phyloP scores from a whole-genome alignment of 176 grass and related monocot genomes.

The Ensete glaucum region DNA sequence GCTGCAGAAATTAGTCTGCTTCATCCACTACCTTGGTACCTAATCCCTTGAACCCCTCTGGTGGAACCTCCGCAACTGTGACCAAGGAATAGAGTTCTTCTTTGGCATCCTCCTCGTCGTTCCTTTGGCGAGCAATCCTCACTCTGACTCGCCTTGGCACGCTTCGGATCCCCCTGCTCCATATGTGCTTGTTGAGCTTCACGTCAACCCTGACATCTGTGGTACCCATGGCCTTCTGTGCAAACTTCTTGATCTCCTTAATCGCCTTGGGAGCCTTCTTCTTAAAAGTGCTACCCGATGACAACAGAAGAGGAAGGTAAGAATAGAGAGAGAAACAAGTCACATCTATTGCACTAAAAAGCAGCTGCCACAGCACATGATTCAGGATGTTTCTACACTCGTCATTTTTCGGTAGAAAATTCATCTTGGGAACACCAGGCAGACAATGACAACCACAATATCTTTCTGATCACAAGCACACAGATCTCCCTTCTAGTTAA shows the following conservation, averaged over 20 bases:
- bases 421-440: no score
- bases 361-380: no score
- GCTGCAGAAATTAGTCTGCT: background rate
- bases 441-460: no score
- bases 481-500: no score
- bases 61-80: slow-evolving; percentile 1
- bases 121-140: slow-evolving; percentile 4
- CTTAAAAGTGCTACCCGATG: background rate
- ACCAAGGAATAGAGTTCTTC: slow-evolving; percentile 4
- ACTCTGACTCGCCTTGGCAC: slow-evolving; percentile 2
- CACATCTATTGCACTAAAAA: no score
- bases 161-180: background rate
- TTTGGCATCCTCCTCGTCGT: slow-evolving; percentile 5
- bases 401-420: no score
- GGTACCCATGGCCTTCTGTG: slow-evolving; percentile 3
- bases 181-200: slow-evolving; percentile 13
- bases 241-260: slow-evolving; percentile 7
- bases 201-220: slow-evolving; percentile 8
- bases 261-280: background rate
- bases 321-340: background rate
- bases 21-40: background rate
- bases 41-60: background rate
- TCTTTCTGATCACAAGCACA: no score
- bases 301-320: background rate
- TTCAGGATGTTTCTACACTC: no score